Conservation (phyloP, 441 rosid genomes). For the California macrophylla region DNA sequence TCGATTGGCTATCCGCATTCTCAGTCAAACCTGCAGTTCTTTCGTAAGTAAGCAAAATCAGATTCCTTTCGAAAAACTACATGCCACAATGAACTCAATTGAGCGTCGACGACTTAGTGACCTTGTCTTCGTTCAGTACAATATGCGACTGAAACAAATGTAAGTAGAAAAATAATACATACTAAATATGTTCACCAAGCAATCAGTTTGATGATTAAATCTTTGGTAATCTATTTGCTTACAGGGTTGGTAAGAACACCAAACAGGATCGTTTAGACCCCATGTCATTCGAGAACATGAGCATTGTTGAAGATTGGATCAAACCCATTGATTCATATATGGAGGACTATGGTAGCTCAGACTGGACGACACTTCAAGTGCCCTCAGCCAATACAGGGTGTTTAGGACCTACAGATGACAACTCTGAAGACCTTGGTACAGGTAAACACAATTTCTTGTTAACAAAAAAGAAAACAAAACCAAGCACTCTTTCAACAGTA, state of each 20-base stretch:
- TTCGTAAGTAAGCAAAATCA: conserved; percentile 32
- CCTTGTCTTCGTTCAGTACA: conserved; percentile 50
- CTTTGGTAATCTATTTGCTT: conserved; percentile 16
- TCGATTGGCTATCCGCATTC: conserved; percentile 61
- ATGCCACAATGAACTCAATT: conserved; percentile 44
- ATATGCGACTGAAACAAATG: conserved; percentile 45
- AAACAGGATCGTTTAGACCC: conserved; percentile 40
- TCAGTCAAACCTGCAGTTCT: conserved; percentile 75
- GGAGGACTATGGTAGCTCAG: conserved; percentile 45
- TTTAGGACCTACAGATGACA: conserved; percentile 37
- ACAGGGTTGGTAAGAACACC: conserved; percentile 29
- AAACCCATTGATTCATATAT: conserved; percentile 31
- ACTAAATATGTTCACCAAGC: not conserved
- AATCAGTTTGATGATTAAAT: not conserved
- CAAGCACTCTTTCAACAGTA: not conserved
- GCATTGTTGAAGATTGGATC: conserved; percentile 65
- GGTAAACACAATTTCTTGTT: conserved; percentile 30
- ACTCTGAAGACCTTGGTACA: conserved; percentile 44
- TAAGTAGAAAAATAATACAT: conserved; percentile 22
- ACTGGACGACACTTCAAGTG: conserved; percentile 64
- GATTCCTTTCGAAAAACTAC: conserved; percentile 36
- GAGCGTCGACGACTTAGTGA: conserved; percentile 49
- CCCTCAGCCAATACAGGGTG: conserved; percentile 28
- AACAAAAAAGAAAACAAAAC: not conserved
- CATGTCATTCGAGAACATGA: conserved; percentile 34